Evolutionary conservation across 257 asterid genomes (phyloP), one percentile per base, ranked within the genome.

Genomic region (Plantago ovata): DNA sequence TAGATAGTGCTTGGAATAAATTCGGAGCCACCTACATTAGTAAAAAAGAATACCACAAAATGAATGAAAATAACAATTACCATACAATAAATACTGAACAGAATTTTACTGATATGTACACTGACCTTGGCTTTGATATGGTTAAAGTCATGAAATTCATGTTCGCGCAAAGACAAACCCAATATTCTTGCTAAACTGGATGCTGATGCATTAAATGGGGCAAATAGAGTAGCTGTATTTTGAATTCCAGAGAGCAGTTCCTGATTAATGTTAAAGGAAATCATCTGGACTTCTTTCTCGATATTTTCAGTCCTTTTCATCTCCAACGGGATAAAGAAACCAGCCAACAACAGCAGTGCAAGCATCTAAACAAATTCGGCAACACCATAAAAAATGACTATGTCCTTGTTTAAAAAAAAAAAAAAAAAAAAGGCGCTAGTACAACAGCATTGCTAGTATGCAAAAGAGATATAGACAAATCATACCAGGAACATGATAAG

Each of bases 241-340:
- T 62, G 64, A 56, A 71, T 50, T 15, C 61, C 40, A 11, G 60
- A 74, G 13, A 57, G 38, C 23, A 64, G 45, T 60, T 73, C 68
- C 59, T 63, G 79, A 23, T 70, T 65, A 21, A 56, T 56, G 22
- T 52, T 62, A 45, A 60, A 10, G 19, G 69, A 38, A 10, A 55
- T 24, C 50, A 61, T 45, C 57, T 66, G 68, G 46, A 72, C 77
- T 32, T 72, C 74, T 6, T 38, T 10, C 64, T 79, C 74, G 4
- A 79, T 72, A 55, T 28, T 43, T 19, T 60, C 39, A n/a, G 72
- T 75, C 15, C 63, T 74, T 13, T 24, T 63, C 38, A 74, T 65
- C 89, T 94, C 81, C 12, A 79, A 39, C 1, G 84, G 64, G 46
- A 74, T 63, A 65, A 81, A 40, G 28, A 72, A 28, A 66, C 74